Evolutionary conservation across 441 rosid species (phyloP).

Genomic region (Manihot esculenta): DNA sequence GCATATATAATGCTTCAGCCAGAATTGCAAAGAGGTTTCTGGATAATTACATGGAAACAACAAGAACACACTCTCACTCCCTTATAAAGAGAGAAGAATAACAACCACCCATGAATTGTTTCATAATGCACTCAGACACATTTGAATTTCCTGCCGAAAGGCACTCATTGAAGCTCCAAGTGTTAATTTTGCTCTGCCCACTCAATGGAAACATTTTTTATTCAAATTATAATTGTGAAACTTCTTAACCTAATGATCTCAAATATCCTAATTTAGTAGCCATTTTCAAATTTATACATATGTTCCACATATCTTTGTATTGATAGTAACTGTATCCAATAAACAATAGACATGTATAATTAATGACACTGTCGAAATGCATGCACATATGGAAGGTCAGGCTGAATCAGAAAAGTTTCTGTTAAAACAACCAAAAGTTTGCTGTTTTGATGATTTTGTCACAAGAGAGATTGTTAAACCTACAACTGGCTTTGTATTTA

Average conservation of each 20-base stretch:
- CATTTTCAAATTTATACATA: too few species aligned
- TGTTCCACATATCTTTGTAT: too few species aligned
- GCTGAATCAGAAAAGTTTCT: too few species aligned
- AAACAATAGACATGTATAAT: too few species aligned
- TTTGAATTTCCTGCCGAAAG: not conserved
- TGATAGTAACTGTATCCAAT: too few species aligned
- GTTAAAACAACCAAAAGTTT: too few species aligned
- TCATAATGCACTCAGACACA: not conserved
- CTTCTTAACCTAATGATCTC: not conserved
- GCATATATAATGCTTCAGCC: constrained; percentile 9
- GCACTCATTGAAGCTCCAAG: constrained; percentile 8
- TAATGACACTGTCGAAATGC: too few species aligned
- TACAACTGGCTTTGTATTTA: too few species aligned
- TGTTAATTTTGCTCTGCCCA: not conserved
- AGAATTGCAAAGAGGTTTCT: not conserved
- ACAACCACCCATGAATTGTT: not conserved
- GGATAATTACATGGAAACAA: not conserved
- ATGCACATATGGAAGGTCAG: too few species aligned
- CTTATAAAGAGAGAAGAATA: not conserved
- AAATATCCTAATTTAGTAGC: too few species aligned
- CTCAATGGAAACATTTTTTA: not conserved
- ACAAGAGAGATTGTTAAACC: too few species aligned
- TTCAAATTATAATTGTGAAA: not conserved
- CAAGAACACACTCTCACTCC: not conserved
- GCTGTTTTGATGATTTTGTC: too few species aligned